These are phyloP conservation scores for Zostera marina DNA, from an alignment of 116 monocot species.

Conservation along the genomic window DNA sequence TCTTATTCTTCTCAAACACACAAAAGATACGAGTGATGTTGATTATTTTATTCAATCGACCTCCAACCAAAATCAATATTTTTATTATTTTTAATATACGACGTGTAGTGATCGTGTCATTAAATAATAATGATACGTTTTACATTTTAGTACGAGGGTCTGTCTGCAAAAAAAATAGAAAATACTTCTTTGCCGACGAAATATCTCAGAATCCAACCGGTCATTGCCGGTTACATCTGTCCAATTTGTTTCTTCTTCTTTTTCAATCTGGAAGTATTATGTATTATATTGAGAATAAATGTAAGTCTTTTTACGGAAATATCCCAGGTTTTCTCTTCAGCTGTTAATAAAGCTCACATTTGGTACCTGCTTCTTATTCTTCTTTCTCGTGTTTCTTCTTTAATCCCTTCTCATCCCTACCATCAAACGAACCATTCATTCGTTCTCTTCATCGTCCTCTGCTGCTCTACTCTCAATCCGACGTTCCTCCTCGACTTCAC, in stretches of 20 bases:
- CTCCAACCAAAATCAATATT: not conserved
- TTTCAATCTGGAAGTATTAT: not conserved
- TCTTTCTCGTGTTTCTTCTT: not conserved
- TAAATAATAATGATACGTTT: not conserved
- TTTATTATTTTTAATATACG: too few species aligned
- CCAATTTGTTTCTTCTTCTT: not conserved
- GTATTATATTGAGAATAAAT: not conserved
- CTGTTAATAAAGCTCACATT: constrained; percentile 4
- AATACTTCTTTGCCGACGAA: not conserved
- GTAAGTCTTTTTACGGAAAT: not conserved
- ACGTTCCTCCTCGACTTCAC: not conserved
- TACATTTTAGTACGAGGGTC: not conserved
- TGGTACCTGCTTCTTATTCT: constrained; percentile 9
- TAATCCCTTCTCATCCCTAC: constrained; percentile 3
- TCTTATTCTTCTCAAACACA: constrained; percentile 1
- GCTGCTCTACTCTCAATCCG: not conserved
- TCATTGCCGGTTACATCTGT: not conserved
- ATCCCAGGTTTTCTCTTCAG: not conserved
- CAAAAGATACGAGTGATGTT: not conserved
- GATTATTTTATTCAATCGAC: not conserved
- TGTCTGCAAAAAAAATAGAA: too few species aligned
- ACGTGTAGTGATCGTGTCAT: too few species aligned
- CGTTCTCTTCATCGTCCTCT: not conserved
- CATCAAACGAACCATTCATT: not conserved
- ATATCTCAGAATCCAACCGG: too few species aligned